phyloP scores from a whole-genome alignment of 2,329 filamentous ascomycete species.

The Verticillium nubilum region DNA sequence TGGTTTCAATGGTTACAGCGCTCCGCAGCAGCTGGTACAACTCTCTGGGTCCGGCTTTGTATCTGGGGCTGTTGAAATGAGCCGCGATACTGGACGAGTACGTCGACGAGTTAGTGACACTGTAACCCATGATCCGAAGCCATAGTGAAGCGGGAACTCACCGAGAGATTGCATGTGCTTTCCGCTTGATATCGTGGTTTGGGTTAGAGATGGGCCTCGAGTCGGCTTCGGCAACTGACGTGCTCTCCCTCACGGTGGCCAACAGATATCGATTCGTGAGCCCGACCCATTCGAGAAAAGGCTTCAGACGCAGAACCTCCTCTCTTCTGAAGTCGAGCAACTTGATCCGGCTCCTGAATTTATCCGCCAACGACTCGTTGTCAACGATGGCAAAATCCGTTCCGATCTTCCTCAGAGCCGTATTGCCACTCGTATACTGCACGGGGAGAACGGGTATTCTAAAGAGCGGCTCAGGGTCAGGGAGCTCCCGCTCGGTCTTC shows the following conservation, averaged over 20 bases:
- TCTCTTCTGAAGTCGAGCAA: constrained; percentile 28
- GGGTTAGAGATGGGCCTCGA: constrained; percentile 14
- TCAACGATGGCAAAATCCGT: constrained; percentile 28
- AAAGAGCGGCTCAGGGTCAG: constrained; percentile 8
- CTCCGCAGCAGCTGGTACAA: constrained; percentile 3
- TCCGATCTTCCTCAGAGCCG: constrained; percentile 6
- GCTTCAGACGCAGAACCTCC: constrained; percentile 21
- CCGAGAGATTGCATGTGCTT: constrained; percentile 26
- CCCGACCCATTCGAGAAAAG: constrained; percentile 26
- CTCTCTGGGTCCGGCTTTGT: neutral
- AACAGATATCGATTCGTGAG: constrained; percentile 27
- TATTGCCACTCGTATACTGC: constrained; percentile 11
- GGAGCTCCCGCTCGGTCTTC: neutral
- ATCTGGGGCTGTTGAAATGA: constrained; percentile 1
- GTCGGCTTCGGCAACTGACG: constrained; percentile 15
- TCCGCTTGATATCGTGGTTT: constrained; percentile 19
- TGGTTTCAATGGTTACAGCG: constrained; percentile 21
- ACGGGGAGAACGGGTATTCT: constrained; percentile 16
- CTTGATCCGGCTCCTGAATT: constrained; percentile 22
- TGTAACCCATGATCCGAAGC: neutral
- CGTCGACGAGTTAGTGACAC: neutral
- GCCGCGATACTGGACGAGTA: neutral
- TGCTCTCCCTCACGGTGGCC: constrained; percentile 23
- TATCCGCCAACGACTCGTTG: constrained; percentile 17
- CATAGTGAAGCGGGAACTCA: constrained; percentile 11